Base-by-base conservation (phyloP, 2,329 filamentous ascomycete genomes). In the Phaeosphaeria sp. region DNA sequence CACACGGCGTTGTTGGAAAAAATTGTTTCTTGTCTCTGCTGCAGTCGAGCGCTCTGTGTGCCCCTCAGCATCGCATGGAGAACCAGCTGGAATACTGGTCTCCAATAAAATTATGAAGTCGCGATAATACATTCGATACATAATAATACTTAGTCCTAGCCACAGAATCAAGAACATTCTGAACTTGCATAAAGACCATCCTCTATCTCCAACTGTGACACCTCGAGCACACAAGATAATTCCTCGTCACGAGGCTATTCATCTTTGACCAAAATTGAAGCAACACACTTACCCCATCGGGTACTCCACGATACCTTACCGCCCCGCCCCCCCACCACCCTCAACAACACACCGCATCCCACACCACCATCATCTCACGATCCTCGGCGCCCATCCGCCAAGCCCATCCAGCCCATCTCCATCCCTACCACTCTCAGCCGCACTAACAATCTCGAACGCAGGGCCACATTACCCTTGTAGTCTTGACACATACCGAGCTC, bases 101-200 rank as follows among this genome's bases (percentile, higher is more conserved):
- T 36, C 15, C 11, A 13, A n/a, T 15, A 24, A n/a, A 22, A 11
- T 47, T 25, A 24, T 24, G 21, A 47, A 47, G 13, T 47, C 8
- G 21, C 17, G 22, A 25, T 11, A 15, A 25, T 25, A 25, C 21
- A 18, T 47, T 11, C 44, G 27, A 24, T 17, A 47, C 44, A 47
- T 46, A 46, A 50, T 57, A 57, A 51, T 59, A 55, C 39, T 43
- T 53, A 53, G 51, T 55, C n/a, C 51, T 20, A 53, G 11, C 20
- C 15, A 36, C 40, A 44, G 27, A 55, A 52, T 52, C 46, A 43
- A 55, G 21, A n/a, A 36, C 33, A 33, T 48, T 56, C 49, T 53
- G 50, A 46, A 11, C 49, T 20, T n/a, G 6, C 22, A 39, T 15
- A 24, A 13, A 6, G 9, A 21, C 21, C 25, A 5, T n/a, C n/a